Evolutionary conservation across 768 basidiomycete species (phyloP), one percentile per base, ranked within the genome.

Genomic region (Rubroboletus pulcherrimus): DNA sequence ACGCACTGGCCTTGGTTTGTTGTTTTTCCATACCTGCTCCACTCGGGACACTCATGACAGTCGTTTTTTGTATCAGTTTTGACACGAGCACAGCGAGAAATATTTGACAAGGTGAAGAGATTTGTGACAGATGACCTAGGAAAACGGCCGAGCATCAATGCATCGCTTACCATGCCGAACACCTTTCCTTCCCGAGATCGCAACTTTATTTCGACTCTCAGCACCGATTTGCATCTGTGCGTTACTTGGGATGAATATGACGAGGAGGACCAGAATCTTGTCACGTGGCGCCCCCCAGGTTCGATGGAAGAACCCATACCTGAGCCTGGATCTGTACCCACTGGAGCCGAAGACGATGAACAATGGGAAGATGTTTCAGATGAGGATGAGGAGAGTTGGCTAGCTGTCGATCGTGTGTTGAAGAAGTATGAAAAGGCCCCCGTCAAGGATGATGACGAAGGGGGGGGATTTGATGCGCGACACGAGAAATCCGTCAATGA

Each of bases 201-300:
- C 41, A 77, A 76, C 47, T 98, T 98, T 65, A 84, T 98, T 34
- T 78, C 74, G 38, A 83, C 81, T 29, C 77, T 99, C 21, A 85
- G 89, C 6, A 79, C 82, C 39, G 87, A 93, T 46, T 71, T 98
- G 42, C 85, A 91, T 66, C 79, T 98, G 12, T 78, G 72, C 21
- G 67, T 95, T 29, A 77, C 86, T n/a, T 99, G 94, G 93, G 96
- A 98, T 66, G 94, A 95, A 66, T 94, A 85, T 62, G 89, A 94
- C 58, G 89, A 89, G 7, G 76, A 91, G 44, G 90, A 91, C 57
- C 78, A 84, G 66, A 91, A 91, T 63, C 66, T 94, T 26, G 82
- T 90, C 40, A 87, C 86, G 19, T 83, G 80, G 77, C 70, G 81
- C 42, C 77, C 89, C 58, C 87, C 87, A 2, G 77, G 75, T 8